These are phyloP conservation scores for Ceratobasidium sp. DNA, from an alignment of 1,284 basidiomycete species.

Conservation along the genomic window DNA sequence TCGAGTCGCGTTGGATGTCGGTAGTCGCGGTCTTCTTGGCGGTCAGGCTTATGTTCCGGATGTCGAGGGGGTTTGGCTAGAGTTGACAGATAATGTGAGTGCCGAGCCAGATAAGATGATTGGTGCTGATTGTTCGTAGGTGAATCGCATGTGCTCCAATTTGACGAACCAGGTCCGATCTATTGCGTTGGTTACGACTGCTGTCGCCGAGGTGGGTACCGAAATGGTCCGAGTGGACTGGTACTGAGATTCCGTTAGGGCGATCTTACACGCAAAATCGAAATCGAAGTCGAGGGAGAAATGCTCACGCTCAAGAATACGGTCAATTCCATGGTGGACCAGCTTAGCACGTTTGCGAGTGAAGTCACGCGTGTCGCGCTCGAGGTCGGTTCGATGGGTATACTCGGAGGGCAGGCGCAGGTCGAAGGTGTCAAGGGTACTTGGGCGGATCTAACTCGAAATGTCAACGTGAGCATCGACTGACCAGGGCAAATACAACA, in stretches of 20 bases:
- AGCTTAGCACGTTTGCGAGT: slow-evolving; percentile 88
- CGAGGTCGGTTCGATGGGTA: slow-evolving; percentile 90
- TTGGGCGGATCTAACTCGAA: slow-evolving; percentile 90
- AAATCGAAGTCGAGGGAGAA: slow-evolving; percentile 86
- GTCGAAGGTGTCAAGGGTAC: slow-evolving; percentile 94
- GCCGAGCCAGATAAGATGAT: slow-evolving; percentile 37
- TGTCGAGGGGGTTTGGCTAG: slow-evolving; percentile 94
- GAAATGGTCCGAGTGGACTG: background rate
- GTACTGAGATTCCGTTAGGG: slow-evolving; percentile 58
- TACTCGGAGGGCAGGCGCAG: slow-evolving; percentile 87
- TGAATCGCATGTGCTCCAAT: slow-evolving; percentile 63
- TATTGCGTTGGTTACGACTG: slow-evolving; percentile 75
- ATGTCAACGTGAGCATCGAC: slow-evolving; percentile 72
- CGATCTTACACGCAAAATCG: slow-evolving; percentile 88
- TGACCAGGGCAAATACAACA: background rate
- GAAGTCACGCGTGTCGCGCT: slow-evolving; percentile 96
- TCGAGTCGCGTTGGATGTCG: slow-evolving; percentile 93
- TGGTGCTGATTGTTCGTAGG: slow-evolving; percentile 47
- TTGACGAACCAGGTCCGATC: slow-evolving; percentile 65
- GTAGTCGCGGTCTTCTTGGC: slow-evolving; percentile 87
- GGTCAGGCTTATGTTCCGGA: slow-evolving; percentile 92
- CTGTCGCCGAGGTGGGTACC: slow-evolving; percentile 69
- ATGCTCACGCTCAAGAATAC: slow-evolving; percentile 84
- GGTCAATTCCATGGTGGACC: slow-evolving; percentile 87
- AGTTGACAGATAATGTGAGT: slow-evolving; percentile 85